phyloP scores from a whole-genome alignment of 352 stramenopile genomes.

The Globisporangium parvum region DNA sequence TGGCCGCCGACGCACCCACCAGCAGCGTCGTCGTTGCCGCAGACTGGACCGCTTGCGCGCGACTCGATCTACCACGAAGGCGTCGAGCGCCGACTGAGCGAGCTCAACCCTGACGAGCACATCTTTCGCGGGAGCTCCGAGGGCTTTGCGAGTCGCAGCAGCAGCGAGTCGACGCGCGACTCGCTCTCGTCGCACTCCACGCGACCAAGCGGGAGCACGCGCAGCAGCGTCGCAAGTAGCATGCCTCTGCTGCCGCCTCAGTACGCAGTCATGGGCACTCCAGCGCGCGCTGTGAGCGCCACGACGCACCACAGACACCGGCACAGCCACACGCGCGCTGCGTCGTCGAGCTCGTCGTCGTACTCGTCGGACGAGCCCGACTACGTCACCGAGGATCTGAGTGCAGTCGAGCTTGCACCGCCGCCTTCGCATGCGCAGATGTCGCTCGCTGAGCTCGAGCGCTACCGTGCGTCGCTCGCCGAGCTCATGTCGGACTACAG shows the following conservation, averaged over 20 bases:
- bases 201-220: not conserved
- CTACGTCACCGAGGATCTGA: slow-evolving; percentile 9
- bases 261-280: not conserved
- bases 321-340: slow-evolving; percentile 15
- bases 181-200: slow-evolving; percentile 3
- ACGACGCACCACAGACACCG: slow-evolving; percentile 7
- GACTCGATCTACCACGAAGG: slow-evolving; percentile 20
- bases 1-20: slow-evolving; percentile 16
- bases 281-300: not conserved
- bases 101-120: slow-evolving; percentile 10
- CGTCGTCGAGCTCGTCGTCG: slow-evolving; percentile 23
- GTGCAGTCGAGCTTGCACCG: not conserved
- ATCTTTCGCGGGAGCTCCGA: slow-evolving; percentile 10
- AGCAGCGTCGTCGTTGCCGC: not conserved
- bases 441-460: slow-evolving; percentile 24
- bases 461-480: slow-evolving; percentile 42
- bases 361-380: slow-evolving; percentile 26
- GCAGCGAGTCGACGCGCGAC: not conserved
- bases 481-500: slow-evolving; percentile 64
- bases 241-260: not conserved
- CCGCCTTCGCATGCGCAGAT: slow-evolving; percentile 7
- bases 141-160: not conserved
- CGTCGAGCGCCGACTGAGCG: slow-evolving; percentile 10
- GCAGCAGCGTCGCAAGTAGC: not conserved
- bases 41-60: slow-evolving; percentile 8